Evolutionary conservation across 257 asterid genomes (phyloP).

Genomic region (Solanum okadae): DNA sequence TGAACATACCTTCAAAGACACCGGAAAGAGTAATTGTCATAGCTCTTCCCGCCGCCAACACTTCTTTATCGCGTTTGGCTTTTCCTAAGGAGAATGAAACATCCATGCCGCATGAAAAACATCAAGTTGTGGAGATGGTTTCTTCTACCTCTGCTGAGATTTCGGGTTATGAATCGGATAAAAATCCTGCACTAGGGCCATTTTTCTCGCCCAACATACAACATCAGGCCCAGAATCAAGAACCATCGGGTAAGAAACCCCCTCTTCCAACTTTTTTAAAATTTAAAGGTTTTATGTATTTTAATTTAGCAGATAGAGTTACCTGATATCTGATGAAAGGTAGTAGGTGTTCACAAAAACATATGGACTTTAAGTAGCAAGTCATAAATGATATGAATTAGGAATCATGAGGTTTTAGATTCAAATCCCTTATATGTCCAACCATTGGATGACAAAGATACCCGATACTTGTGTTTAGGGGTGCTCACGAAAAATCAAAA

Average conservation of each 20-base stretch:
- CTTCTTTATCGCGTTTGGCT: neutral
- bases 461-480: neutral
- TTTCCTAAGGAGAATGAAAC: neutral
- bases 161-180: neutral
- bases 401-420: neutral
- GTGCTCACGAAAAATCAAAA: neutral
- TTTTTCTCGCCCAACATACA: neutral
- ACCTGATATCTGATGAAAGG: neutral
- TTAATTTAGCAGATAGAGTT: neutral
- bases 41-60: neutral
- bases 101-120: neutral
- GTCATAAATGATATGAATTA: neutral
- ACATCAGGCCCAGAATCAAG: neutral
- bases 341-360: neutral
- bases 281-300: neutral
- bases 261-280: neutral
- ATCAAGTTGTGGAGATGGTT: neutral
- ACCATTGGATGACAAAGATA: neutral
- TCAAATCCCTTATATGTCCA: neutral
- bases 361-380: neutral
- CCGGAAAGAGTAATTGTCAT: neutral
- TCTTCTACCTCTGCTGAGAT: neutral
- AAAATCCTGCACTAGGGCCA: neutral
- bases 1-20: neutral
- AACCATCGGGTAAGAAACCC: neutral